A percentile compares a stretch with the other conserved stretches of the same genome.
Conservation (phyloP, 805 yeast species). For the Cyberlindnera xylosilytica region DNA sequence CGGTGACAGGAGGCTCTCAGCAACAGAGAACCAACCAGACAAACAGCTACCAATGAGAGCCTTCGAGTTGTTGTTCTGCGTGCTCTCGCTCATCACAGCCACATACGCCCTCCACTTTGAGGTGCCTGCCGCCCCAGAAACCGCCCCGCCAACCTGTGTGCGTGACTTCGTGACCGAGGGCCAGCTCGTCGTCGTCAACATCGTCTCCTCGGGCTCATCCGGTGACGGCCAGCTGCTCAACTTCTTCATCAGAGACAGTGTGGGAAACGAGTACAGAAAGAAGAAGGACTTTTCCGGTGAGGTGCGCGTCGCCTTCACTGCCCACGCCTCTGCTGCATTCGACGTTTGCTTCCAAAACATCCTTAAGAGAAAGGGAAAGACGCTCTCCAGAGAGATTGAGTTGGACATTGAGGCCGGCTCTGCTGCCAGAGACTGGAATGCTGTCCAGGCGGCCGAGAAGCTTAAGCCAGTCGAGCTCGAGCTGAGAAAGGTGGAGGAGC, state of each 20-base stretch:
- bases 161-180: slow-evolving; percentile 88
- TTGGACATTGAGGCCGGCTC: slow-evolving; percentile 94
- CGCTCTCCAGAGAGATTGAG: slow-evolving; percentile 68
- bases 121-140: slow-evolving; percentile 42
- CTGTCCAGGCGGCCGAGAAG: slow-evolving; percentile 87
- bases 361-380: slow-evolving; percentile 38
- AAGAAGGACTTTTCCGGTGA: slow-evolving; percentile 73
- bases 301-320: slow-evolving; percentile 76
- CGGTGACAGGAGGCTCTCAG: too few species aligned
- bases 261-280: slow-evolving; percentile 83
- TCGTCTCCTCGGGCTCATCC: slow-evolving; percentile 65
- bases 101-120: slow-evolving; percentile 48
- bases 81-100: slow-evolving; percentile 14
- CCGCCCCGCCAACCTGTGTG: slow-evolving; percentile 69
- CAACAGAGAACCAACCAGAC: too few species aligned
- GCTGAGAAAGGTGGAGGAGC: slow-evolving; percentile 80
- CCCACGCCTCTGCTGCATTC: slow-evolving; percentile 77
- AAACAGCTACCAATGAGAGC: slow-evolving; percentile 23
- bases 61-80: slow-evolving; percentile 9
- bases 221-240: slow-evolving; percentile 88
- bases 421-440: slow-evolving; percentile 97
- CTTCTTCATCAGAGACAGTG: slow-evolving; percentile 65
- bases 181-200: slow-evolving; percentile 82
- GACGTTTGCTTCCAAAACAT: slow-evolving; percentile 88
- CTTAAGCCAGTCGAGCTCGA: slow-evolving; percentile 91